phyloP scores from a whole-genome alignment of 2,329 filamentous ascomycete genomes.

The Basipetospora chlamydospora region DNA sequence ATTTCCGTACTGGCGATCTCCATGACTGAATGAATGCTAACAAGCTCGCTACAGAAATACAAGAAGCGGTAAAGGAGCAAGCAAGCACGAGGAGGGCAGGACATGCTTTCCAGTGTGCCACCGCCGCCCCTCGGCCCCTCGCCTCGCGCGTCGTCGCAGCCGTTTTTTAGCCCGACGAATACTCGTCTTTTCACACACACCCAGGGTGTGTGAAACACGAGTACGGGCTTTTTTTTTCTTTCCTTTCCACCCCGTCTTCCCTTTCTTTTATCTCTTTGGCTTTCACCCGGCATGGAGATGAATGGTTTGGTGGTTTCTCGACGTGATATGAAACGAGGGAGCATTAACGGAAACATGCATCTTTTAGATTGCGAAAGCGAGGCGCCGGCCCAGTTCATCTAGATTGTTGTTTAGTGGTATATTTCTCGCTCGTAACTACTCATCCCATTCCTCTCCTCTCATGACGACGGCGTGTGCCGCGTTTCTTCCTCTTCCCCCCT shows the following conservation, averaged over 20 bases:
- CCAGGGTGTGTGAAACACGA: neutral
- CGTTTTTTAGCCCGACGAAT: too few relatives aligned
- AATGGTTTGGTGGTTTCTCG: slow-evolving; percentile 1
- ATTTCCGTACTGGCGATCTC: too few relatives aligned
- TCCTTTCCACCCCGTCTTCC: slow-evolving; percentile 7
- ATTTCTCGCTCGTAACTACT: too few relatives aligned
- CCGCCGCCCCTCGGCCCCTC: neutral
- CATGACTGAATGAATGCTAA: slow-evolving; percentile 7
- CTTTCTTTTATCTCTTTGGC: slow-evolving; percentile 5
- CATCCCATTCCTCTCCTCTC: too few relatives aligned
- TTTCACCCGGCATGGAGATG: too few relatives aligned
- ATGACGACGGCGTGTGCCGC: too few relatives aligned
- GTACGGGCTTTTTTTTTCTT: neutral
- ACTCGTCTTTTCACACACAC: too few relatives aligned
- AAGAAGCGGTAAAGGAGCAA: slow-evolving; percentile 23
- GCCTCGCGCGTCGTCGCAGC: neutral
- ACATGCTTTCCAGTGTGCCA: neutral
- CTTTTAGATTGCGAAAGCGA: slow-evolving; percentile 6
- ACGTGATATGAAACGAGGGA: slow-evolving; percentile 4
- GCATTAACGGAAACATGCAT: slow-evolving; percentile 5
- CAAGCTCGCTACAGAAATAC: slow-evolving; percentile 26
- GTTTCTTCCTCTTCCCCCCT: too few relatives aligned
- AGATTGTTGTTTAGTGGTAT: too few relatives aligned
- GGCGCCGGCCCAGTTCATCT: slow-evolving; percentile 3
- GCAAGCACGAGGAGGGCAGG: neutral